These are phyloP conservation scores for Pseudonectria foliicola DNA, from an alignment of 2,329 filamentous ascomycete species.

Conservation along the genomic window DNA sequence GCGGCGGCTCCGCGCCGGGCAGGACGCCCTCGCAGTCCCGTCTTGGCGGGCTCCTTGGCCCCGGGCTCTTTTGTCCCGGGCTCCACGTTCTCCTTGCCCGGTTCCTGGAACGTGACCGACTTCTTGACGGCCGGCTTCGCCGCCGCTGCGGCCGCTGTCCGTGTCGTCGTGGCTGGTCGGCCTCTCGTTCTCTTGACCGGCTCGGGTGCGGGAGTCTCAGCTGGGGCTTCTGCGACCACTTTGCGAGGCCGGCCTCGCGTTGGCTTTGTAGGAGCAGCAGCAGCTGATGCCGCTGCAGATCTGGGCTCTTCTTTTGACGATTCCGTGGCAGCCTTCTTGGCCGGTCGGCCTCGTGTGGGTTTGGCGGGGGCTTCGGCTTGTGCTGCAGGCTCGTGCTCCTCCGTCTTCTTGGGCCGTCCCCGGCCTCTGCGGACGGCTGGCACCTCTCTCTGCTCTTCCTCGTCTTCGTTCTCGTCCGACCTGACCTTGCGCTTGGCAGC, in stretches of 20 bases:
- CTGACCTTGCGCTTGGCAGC: slow-evolving; percentile 44
- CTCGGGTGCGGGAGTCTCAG: slow-evolving; percentile 19
- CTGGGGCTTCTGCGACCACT: slow-evolving; percentile 17
- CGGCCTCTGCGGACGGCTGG: slow-evolving; percentile 34
- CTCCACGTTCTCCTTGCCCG: slow-evolving; percentile 56
- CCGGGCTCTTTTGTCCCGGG: slow-evolving; percentile 34
- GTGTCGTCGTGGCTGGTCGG: slow-evolving; percentile 22
- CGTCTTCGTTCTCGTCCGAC: slow-evolving; percentile 44
- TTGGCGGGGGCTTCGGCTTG: slow-evolving; percentile 15
- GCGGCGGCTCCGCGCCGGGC: slow-evolving; percentile 34
- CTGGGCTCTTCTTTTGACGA: slow-evolving; percentile 15
- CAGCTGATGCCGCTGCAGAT: slow-evolving; percentile 1
- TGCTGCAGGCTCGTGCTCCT: slow-evolving; percentile 14
- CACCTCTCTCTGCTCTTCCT: slow-evolving; percentile 27
- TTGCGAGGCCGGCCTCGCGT: slow-evolving; percentile 41
- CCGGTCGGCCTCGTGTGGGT: slow-evolving; percentile 22
- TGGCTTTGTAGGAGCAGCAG: slow-evolving; percentile 25
- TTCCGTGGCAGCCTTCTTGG: slow-evolving; percentile 21
- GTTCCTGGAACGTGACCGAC: slow-evolving; percentile 56
- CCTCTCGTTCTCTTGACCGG: slow-evolving; percentile 27
- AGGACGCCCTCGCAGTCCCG: slow-evolving; percentile 34
- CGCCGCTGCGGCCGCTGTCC: slow-evolving; percentile 24
- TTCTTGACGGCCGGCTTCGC: slow-evolving; percentile 47
- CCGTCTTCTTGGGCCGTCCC: slow-evolving; percentile 35
- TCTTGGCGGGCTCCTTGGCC: slow-evolving; percentile 27